Evolutionary conservation across 164 flowering plant genomes (phyloP), one percentile per base, ranked within the genome.

Genomic region (Umbellularia californica): DNA sequence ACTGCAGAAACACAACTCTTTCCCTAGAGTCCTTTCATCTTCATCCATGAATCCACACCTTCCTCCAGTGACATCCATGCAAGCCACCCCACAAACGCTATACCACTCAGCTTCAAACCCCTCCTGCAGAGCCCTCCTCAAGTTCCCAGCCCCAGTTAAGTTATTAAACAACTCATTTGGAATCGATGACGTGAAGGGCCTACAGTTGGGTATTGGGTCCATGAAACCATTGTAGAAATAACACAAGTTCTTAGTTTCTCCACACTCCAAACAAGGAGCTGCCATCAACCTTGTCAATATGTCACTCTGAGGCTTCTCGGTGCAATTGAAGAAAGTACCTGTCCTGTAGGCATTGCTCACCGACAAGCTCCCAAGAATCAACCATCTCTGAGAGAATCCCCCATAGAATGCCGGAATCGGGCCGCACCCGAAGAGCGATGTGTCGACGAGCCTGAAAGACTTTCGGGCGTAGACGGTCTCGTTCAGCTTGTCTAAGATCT

Each of bases 1-100:
- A 12, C 20, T 23, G 25, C 75, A 73, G 28, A 73, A 73, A 24
- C 75, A 73, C 23, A 64, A 10, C 74, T 72, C 74, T 5, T 60
- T 64, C 63, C 74, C 68, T 9, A 33, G 60, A n/a, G 19, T 58
- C 24, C 23, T 23, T 7, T 23, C 23, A 60, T 11, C 12, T 58
- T 58, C 50, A 60, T 58, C 64, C 28, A 60, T 15, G 35, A 23
- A 72, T 20, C 74, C 74, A 72, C 74, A 72, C 22, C 67, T 58
- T 47, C 74, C 74, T 17, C 64, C 66, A 58, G 20, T 33, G 14
- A 5, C 60, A 6, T n/a, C 67, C 74, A 72, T 72, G 28, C 74
- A 72, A 0, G 50, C 6, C 58, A 19, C 70, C 24, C 15, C 24
- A 60, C 74, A 72, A 13, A 17, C 10, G 11, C 50, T 23, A 72